Evolutionary conservation across 768 basidiomycete genomes (phyloP).

Genomic region (Leccinum incarnatum): DNA sequence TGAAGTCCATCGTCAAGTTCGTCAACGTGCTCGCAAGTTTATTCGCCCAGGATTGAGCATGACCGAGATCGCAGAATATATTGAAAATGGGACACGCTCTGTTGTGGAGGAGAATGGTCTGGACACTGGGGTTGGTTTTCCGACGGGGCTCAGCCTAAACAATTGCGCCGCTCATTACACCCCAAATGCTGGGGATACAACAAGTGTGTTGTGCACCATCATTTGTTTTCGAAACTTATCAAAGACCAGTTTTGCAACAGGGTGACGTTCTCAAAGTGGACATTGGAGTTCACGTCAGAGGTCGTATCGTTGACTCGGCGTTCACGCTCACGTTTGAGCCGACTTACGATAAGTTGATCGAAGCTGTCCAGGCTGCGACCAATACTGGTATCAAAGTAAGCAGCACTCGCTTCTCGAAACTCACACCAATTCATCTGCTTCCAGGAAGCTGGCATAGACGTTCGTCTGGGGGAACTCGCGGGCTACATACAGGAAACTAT

Average conservation of each 20-base stretch:
- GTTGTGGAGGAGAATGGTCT: slow-evolving; percentile 89
- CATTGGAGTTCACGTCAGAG: slow-evolving; percentile 95
- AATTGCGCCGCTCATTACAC: slow-evolving; percentile 96
- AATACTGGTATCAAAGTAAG: slow-evolving; percentile 84
- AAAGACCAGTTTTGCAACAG: slow-evolving; percentile 62
- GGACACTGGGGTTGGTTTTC: slow-evolving; percentile 89
- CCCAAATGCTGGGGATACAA: slow-evolving; percentile 90
- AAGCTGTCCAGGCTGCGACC: slow-evolving; percentile 93
- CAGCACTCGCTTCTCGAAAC: not conserved
- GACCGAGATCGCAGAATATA: slow-evolving; percentile 90
- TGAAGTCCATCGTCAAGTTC: slow-evolving; percentile 95
- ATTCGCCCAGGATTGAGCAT: slow-evolving; percentile 93
- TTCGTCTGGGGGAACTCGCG: slow-evolving; percentile 87
- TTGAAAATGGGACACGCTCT: slow-evolving; percentile 89
- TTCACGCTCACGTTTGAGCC: slow-evolving; percentile 91
- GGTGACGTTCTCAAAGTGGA: slow-evolving; percentile 96
- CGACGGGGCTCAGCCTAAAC: slow-evolving; percentile 92
- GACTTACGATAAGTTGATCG: slow-evolving; percentile 83
- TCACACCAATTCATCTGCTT: slow-evolving; percentile 5
- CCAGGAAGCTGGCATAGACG: slow-evolving; percentile 96
- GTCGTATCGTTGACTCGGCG: slow-evolving; percentile 93
- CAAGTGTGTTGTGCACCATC: slow-evolving; percentile 45
- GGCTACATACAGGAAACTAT: slow-evolving; percentile 96
- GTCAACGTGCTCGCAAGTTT: slow-evolving; percentile 71
- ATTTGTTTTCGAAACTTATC: slow-evolving; percentile 7